A percentile compares a stretch with the other conserved stretches of the same genome.
Conservation (phyloP, 169 alveolate species). For the Babesia caballi region DNA sequence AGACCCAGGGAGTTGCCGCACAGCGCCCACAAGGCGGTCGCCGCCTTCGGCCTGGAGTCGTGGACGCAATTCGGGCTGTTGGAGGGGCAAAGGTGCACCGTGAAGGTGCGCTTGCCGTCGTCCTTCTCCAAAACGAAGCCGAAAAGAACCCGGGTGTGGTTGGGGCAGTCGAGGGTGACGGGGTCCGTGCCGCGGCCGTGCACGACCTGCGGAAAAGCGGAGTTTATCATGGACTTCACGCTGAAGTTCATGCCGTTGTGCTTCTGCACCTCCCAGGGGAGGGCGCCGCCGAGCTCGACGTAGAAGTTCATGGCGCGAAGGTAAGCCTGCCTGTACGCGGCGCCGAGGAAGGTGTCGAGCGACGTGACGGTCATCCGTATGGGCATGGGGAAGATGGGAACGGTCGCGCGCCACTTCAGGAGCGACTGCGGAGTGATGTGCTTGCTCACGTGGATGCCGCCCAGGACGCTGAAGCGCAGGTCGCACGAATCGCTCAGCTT, state of each 20-base stretch:
- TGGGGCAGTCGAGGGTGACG: constrained; percentile 39
- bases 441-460: constrained; percentile 64
- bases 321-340: constrained; percentile 26
- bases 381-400: constrained; percentile 63
- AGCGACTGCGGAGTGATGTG: constrained; percentile 38
- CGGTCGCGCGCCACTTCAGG: constrained; percentile 58
- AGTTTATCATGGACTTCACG: constrained; percentile 14
- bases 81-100: constrained; percentile 23
- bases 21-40: constrained; percentile 24
- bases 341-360: constrained; percentile 22
- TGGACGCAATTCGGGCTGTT: constrained; percentile 22
- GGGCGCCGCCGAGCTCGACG: constrained; percentile 38
- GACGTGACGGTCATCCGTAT: constrained; percentile 21
- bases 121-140: constrained; percentile 47
- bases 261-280: constrained; percentile 59
- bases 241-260: constrained; percentile 38
- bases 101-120: background rate
- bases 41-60: background rate
- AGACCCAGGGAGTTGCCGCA: constrained; percentile 63
- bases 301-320: constrained; percentile 56
- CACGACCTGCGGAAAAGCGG: constrained; percentile 7
- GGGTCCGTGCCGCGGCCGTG: background rate
- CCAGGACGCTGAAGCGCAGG: constrained; percentile 51
- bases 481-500: constrained; percentile 31
- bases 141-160: constrained; percentile 24